Percentiles rank a stretch among this genome's conserved stretches.
These are phyloP conservation scores for Botrytis pseudocinerea DNA, from an alignment of 2,329 filamentous ascomycete species.

Conservation along the genomic window DNA sequence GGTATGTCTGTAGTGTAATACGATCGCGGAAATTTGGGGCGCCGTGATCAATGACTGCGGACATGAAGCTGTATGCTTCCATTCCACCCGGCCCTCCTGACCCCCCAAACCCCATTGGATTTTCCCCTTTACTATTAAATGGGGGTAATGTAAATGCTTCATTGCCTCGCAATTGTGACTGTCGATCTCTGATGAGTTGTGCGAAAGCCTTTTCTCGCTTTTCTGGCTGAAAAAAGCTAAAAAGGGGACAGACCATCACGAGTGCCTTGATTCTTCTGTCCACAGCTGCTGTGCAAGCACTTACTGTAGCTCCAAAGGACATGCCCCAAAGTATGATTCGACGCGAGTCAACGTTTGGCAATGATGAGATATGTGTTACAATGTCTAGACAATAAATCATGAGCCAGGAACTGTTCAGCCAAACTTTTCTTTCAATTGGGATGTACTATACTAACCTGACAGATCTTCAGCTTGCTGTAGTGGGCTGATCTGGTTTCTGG, in stretches of 20 bases:
- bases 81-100: neutral
- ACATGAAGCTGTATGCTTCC: neutral
- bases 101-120: neutral
- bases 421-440: neutral
- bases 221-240: neutral
- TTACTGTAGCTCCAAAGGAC: slow-evolving; percentile 23
- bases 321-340: neutral
- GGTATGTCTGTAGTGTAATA: slow-evolving; percentile 14
- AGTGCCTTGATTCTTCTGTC: slow-evolving; percentile 45
- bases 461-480: slow-evolving; percentile 40
- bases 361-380: neutral
- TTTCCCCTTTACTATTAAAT: slow-evolving; percentile 7
- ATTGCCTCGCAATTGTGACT: slow-evolving; percentile 13
- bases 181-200: slow-evolving; percentile 2
- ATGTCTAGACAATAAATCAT: neutral
- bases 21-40: neutral
- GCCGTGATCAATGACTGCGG: neutral
- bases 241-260: slow-evolving; percentile 33
- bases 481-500: slow-evolving; percentile 41
- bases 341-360: neutral
- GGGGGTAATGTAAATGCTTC: neutral
- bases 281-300: slow-evolving; percentile 43
- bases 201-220: neutral
- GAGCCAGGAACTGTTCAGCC: neutral
- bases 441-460: neutral